Evolutionary conservation across 306 rosid genomes (phyloP), one percentile per base, ranked within the genome.

Genomic region (Citrullus colocynthis): DNA sequence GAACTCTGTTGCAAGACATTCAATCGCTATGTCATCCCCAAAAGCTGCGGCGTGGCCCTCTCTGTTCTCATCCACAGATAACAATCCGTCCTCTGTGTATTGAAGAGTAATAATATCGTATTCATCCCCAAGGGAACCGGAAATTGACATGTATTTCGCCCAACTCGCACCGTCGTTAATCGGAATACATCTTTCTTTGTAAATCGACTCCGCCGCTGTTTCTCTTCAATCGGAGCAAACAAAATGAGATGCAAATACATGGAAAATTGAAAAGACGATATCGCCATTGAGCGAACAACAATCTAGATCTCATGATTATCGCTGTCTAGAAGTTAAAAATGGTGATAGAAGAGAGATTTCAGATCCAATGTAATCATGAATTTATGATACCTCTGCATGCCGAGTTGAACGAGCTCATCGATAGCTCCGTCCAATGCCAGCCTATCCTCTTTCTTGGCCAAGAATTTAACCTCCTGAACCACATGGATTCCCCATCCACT

Each of bases 1-100:
- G 85, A 95, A 95, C 85, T 95, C 97, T 4, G 97, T 95, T 24
- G 99, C 97, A 76, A 95, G 99, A 81, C 99, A 95, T 80, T 92
- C 97, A n/a, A 92, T 95, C 42, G 99, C 99, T 75, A 92, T 90
- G 79, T 95, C 99, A 79, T 95, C 99, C 7, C 99, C 99, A 55
- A 95, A 95, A 51, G 99, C 99, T 20, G 97, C 99, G 9, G 97
- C 99, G 75, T 88, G 97, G 42, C 99, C 99, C 52, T 81, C 86
- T 77, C 93, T 85, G 64, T 95, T 95, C 84, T 95, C 99, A 54
- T 92, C 97, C 58, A 92, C 88, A 71, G 95, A 86, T 82, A 95
- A 84, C 21, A 95, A 85, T 63, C 97, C 97, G 78, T 90, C 97
- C 90, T 92, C 99, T 44, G 97, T 91, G 80, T 95, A 95, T 73